phyloP scores from a whole-genome alignment of 2,329 filamentous ascomycete genomes.

The Lasiodiplodia gonubiensis region DNA sequence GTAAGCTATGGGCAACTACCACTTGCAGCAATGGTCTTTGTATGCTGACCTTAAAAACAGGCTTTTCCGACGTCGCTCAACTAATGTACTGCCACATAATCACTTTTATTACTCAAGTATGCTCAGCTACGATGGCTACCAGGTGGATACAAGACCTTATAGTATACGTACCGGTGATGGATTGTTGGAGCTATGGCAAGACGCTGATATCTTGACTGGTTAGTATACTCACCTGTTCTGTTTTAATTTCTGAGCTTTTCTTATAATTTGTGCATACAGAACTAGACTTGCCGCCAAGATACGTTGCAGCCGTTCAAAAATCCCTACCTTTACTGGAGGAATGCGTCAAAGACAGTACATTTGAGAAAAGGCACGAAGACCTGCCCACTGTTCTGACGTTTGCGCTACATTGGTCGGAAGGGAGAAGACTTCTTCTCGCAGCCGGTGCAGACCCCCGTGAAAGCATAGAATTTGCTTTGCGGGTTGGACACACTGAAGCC shows the following conservation, averaged over 20 bases:
- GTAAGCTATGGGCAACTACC: neutral
- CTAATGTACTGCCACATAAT: too few relatives aligned
- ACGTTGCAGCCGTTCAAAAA: neutral
- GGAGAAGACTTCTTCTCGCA: neutral
- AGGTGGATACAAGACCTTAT: fast-evolving
- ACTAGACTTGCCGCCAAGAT: neutral
- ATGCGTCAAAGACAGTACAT: neutral
- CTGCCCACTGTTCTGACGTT: neutral
- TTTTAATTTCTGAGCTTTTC: neutral
- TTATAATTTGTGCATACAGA: neutral
- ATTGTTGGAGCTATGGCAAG: neutral
- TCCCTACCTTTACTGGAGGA: neutral
- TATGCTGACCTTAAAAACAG: too few relatives aligned
- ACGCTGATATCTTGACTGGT: neutral
- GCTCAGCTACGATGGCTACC: neutral
- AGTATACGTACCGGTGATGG: too few relatives aligned
- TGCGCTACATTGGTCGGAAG: neutral
- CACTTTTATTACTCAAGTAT: neutral
- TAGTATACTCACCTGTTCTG: fast-evolving
- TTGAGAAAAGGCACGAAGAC: neutral
- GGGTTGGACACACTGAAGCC: neutral
- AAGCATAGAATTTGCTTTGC: neutral
- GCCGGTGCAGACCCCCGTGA: neutral
- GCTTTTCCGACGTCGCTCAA: too few relatives aligned
- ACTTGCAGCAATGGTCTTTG: too few relatives aligned